Evolutionary conservation across 1,139 yeast species (phyloP), one percentile per base, ranked within the genome.

Genomic region (Ogataea hybrid): DNA sequence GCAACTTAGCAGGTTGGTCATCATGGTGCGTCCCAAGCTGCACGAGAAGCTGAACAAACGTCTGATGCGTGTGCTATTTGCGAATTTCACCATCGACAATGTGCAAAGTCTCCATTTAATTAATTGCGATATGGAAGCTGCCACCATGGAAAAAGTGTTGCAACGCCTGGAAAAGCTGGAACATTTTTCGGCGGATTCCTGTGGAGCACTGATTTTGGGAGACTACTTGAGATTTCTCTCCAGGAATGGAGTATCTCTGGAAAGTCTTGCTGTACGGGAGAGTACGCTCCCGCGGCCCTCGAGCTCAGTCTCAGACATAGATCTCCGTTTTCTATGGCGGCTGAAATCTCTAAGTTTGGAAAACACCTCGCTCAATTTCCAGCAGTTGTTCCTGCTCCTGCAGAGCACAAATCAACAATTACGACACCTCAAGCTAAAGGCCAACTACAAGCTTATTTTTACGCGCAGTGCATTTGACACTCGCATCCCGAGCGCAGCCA

Each of bases 391-490:
- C 1, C 42, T 41, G 29, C 25, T 57, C 1, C 31, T 57, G 7
- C 25, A 25, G 10, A 39, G 44, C 5, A 50, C 58, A 2, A 31
- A 41, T 2, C 27, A 32, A 1, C 32, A 35, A 5, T 31, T 56
- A 4, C 32, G 36, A 11, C 28, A 16, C 6, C 38, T 56, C 21
- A 47, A 41, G 14, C 37, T 56, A 17, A 42, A 32, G 8, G 32
- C 42, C 12, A 56, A 56, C 29, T 18, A 30, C 6, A 32, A 44
- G 10, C 10, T 57, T 14, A 44, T 50, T 1, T 57, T 57, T 35
- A 42, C 41, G 18, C 42, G 37, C 16, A 42, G 47, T 25, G 45
- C 43, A 3, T 37, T 44, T 23, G 51, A 42, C 25, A 3, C 35
- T 28, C 29, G 41, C 30, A 12, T 31, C 37, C 25, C 42, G 39